Conservation (phyloP, 2,329 filamentous ascomycete genomes). For the Myriosclerotinia duriaeana region DNA sequence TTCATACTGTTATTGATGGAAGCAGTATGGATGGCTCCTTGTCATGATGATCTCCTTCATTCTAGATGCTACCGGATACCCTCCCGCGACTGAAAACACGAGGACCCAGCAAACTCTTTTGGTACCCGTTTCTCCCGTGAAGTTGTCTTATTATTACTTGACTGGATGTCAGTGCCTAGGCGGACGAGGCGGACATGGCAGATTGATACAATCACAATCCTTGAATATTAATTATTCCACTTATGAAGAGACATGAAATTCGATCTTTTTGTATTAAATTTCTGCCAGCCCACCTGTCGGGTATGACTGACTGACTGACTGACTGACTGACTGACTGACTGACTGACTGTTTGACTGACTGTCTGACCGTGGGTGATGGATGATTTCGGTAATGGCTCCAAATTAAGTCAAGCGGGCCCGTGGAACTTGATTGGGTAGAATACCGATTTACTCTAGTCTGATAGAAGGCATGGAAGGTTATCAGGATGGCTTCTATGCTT, state of each 20-base stretch:
- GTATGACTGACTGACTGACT: too few species aligned
- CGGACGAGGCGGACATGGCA: slow-evolving; percentile 21
- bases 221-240: slow-evolving; percentile 14
- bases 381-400: slow-evolving; percentile 15
- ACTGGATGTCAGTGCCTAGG: slow-evolving; percentile 10
- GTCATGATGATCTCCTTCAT: slow-evolving; percentile 17
- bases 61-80: slow-evolving; percentile 24
- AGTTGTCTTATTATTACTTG: slow-evolving; percentile 19
- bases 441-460: neutral
- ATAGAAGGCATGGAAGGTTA: slow-evolving; percentile 23
- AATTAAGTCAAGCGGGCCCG: slow-evolving; percentile 10
- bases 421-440: slow-evolving; percentile 14
- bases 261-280: neutral
- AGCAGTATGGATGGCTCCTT: slow-evolving; percentile 14
- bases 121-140: slow-evolving; percentile 18
- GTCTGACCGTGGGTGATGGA: slow-evolving; percentile 17
- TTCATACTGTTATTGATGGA: slow-evolving; percentile 8
- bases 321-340: too few species aligned
- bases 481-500: slow-evolving; percentile 13
- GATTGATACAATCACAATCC: slow-evolving; percentile 12
- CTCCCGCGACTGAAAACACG: slow-evolving; percentile 21
- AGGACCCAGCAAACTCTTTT: slow-evolving; percentile 18
- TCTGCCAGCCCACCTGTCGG: neutral
- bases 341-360: too few species aligned
- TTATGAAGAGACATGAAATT: slow-evolving; percentile 15